Evolutionary conservation across 2,329 filamentous ascomycete species (phyloP), one percentile per base, ranked within the genome.

Genomic region (Colletotrichum sp.): DNA sequence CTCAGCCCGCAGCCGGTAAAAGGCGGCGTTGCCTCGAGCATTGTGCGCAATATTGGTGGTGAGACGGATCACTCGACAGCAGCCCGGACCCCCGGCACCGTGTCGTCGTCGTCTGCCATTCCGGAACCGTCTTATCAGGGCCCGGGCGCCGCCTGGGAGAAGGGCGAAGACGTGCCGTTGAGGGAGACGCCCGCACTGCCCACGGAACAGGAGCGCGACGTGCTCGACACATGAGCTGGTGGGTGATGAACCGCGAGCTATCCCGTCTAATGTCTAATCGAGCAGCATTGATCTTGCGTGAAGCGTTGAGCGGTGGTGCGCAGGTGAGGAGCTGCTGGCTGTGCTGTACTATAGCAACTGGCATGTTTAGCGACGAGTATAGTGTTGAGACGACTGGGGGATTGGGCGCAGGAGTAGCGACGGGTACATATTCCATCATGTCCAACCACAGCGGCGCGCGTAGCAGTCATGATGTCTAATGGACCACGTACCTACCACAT

Each of bases 81-180:
- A 21, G 52, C 28, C 52, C 52, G 55, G 60, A 43, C 57, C 15
- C 36, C 34, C 26, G 26, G 18, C 21, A 67, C 30, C 12, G 26
- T 26, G 43, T 30, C 24, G 21, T 43, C 28, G 43, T 16, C 24
- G 21, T 76, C 77, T 10, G 79, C 80, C 7, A 86, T 88, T 30
- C 81, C 83, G 26, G 81, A 86, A 63, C 88, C 89, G 21, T 88
- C 87, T 77, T 91, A 89, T 78, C 81, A 84, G 67, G 89, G 89
- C 8, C 89, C 90, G 3, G 87, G 88, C 4, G 82, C 85, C 15
- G 80, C 84, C n/a, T 90, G 88, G 82, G 89, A 91, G 79, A 91
- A 88, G 80, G 87, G 86, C 32, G 89, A 90, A 79, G 82, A 80
- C 32, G 77, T 84, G 26, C 82, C 84, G 39, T 80, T 82, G 63